Conservation (phyloP, 192 early-diverging fungal genomes). For the Haplosporangium gracile region DNA sequence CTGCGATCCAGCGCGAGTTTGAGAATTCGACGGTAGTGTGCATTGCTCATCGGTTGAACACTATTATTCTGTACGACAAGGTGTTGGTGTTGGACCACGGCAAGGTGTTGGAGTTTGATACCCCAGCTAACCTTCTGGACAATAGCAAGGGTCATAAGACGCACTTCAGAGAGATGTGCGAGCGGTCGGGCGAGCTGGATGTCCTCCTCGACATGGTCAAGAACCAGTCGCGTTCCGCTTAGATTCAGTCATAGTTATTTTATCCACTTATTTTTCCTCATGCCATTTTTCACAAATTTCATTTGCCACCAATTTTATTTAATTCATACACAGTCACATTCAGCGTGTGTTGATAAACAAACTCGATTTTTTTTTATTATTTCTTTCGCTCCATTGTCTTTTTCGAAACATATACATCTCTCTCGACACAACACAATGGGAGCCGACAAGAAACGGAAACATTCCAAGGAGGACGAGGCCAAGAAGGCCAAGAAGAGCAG, state of each 20-base stretch:
- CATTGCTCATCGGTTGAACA: slow-evolving; percentile 88
- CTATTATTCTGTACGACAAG: slow-evolving; percentile 78
- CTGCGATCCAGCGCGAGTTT: slow-evolving; percentile 83
- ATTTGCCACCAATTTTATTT: slow-evolving; percentile 13
- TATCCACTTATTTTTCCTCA: not conserved
- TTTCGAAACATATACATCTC: not conserved
- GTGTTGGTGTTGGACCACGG: slow-evolving; percentile 83
- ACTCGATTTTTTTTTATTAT: not conserved
- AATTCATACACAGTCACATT: not conserved
- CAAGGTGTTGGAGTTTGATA: slow-evolving; percentile 83
- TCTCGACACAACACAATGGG: slow-evolving; percentile 12
- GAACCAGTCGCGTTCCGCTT: not conserved
- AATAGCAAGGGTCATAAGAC: slow-evolving; percentile 63
- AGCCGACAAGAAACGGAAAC: slow-evolving; percentile 44
- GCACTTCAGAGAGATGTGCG: slow-evolving; percentile 82
- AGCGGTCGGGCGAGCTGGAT: slow-evolving; percentile 85
- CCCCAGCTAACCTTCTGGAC: slow-evolving; percentile 76
- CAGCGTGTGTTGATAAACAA: not conserved
- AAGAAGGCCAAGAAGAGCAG: slow-evolving; percentile 11
- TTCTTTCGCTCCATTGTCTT: not conserved
- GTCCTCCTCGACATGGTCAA: slow-evolving; percentile 70
- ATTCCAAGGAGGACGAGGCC: slow-evolving; percentile 15
- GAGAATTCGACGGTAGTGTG: slow-evolving; percentile 80
- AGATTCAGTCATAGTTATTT: not conserved
- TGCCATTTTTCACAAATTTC: no score